A percentile compares a stretch with the other conserved stretches of the same genome.
These are phyloP conservation scores for Aspergillus terreus DNA, from an alignment of 2,329 filamentous ascomycete species.

Conservation along the genomic window DNA sequence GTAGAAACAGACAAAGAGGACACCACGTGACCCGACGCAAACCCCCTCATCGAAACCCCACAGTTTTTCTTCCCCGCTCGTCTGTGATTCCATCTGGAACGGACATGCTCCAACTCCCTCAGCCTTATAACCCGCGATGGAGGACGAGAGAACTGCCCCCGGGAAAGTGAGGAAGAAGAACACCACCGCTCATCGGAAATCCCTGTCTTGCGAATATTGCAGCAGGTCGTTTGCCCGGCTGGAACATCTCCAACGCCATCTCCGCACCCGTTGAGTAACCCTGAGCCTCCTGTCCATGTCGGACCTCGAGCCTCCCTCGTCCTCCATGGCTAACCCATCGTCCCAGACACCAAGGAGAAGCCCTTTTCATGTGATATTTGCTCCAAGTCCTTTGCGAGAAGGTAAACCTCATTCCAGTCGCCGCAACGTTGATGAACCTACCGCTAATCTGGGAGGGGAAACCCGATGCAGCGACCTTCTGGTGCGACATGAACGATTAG, in stretches of 20 bases:
- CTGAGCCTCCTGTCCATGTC: conserved; percentile 16
- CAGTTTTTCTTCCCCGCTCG: conserved; percentile 38
- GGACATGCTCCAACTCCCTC: conserved; percentile 22
- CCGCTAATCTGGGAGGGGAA: conserved; percentile 20
- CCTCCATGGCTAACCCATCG: conserved; percentile 20
- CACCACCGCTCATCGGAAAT: conserved; percentile 41
- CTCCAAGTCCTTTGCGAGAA: conserved; percentile 47
- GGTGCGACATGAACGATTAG: conserved; percentile 48
- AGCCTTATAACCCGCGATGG: conserved; percentile 30
- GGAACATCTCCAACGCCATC: conserved; percentile 50
- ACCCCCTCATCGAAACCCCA: conserved; percentile 30
- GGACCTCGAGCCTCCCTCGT: not conserved
- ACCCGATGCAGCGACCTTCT: conserved; percentile 41
- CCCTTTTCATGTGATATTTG: conserved; percentile 49
- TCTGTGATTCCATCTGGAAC: conserved; percentile 19
- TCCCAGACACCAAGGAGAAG: conserved; percentile 47
- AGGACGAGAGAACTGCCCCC: conserved; percentile 33
- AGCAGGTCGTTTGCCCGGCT: conserved; percentile 46
- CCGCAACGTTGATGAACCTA: conserved; percentile 5
- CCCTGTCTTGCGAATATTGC: conserved; percentile 47
- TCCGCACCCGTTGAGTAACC: conserved; percentile 48
- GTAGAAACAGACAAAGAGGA: not conserved
- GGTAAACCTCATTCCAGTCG: conserved; percentile 23
- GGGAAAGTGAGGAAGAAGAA: conserved; percentile 41
- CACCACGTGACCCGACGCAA: conserved; percentile 12